Evolutionary conservation across 2,329 filamentous ascomycete species (phyloP).

Genomic region (Talaromyces piceae): DNA sequence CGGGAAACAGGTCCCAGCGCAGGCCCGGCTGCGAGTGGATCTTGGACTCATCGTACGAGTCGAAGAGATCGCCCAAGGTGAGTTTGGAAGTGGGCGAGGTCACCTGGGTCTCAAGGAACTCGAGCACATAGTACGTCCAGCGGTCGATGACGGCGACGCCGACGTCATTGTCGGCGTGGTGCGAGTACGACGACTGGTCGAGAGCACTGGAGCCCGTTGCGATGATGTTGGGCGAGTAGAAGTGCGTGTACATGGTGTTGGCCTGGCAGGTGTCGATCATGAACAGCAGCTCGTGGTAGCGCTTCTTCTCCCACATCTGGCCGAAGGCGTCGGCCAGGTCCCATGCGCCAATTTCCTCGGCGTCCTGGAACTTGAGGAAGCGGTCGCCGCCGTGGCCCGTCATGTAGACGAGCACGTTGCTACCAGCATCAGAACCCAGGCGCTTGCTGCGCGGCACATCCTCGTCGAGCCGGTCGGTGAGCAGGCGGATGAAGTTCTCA

Average conservation of each 20-base stretch:
- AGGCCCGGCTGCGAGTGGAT: constrained; percentile 91
- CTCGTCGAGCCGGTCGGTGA: constrained; percentile 89
- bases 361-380: constrained; percentile 97
- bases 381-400: constrained; percentile 96
- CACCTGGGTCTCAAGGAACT: constrained; percentile 88
- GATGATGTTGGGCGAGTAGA: constrained; percentile 97
- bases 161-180: constrained; percentile 96
- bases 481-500: constrained; percentile 91
- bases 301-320: constrained; percentile 99
- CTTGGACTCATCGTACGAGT: constrained; percentile 89
- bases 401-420: constrained; percentile 98
- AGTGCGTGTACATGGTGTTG: constrained; percentile 97
- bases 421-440: constrained; percentile 85
- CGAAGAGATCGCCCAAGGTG: constrained; percentile 88
- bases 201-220: constrained; percentile 94
- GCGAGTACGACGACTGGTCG: constrained; percentile 92
- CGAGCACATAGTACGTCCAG: constrained; percentile 97
- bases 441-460: constrained; percentile 94
- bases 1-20: constrained; percentile 88
- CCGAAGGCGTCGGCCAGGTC: constrained; percentile 95
- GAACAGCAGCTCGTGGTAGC: constrained; percentile 96
- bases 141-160: constrained; percentile 97
- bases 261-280: constrained; percentile 99
- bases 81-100: constrained; percentile 78
- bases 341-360: constrained; percentile 93